These are phyloP conservation scores for Dictyostelium citrinum DNA, from an alignment of 78 protist genomes.

Conservation along the genomic window DNA sequence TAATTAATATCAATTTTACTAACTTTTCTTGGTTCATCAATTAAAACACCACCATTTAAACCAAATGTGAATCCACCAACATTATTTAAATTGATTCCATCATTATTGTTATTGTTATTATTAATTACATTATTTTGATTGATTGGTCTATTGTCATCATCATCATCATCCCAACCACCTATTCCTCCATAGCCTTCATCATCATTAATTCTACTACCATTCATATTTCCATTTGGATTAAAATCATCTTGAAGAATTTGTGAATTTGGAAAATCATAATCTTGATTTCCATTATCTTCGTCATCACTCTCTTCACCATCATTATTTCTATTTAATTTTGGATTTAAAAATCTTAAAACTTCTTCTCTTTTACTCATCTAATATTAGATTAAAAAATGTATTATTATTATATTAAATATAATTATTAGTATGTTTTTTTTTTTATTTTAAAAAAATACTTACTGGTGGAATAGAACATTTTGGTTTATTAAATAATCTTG, in stretches of 20 bases:
- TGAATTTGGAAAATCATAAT: conserved; percentile 33
- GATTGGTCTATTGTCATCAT: neutral
- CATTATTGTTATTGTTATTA: neutral
- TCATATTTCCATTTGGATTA: neutral
- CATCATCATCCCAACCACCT: neutral
- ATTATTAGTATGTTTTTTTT: neutral
- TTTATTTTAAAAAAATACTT: neutral
- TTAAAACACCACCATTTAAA: conserved; percentile 27
- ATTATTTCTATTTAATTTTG: neutral
- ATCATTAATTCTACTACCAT: neutral
- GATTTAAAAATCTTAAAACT: neutral
- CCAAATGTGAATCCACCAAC: neutral
- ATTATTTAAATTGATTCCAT: neutral
- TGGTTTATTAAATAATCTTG: conserved; percentile 82
- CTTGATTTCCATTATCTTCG: neutral
- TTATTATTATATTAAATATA: neutral
- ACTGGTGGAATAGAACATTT: conserved; percentile 67
- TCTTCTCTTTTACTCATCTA: conserved; percentile 58
- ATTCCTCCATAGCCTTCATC: conserved; percentile 1
- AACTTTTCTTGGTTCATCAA: conserved; percentile 51
- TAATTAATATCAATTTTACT: conserved; percentile 18
- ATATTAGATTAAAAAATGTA: too few species aligned
- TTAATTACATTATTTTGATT: neutral
- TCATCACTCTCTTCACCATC: neutral
- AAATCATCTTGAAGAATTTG: conserved; percentile 11